A percentile compares a stretch with the other conserved stretches of the same genome.
These are phyloP conservation scores for Malassezia dermatis DNA, from an alignment of 1,284 basidiomycete species.

Conservation along the genomic window DNA sequence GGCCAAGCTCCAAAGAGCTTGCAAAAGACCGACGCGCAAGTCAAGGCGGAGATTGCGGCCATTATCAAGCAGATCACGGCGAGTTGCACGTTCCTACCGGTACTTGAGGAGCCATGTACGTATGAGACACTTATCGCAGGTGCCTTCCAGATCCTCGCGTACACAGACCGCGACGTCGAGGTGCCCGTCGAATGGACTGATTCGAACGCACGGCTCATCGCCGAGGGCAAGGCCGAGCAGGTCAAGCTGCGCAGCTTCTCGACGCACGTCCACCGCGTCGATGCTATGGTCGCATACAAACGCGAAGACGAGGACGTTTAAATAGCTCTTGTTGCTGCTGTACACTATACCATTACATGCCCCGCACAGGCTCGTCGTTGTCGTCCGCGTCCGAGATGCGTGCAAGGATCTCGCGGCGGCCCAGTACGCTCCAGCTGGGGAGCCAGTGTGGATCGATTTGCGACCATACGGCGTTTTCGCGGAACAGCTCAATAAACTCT, in stretches of 20 bases:
- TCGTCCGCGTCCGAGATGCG: neutral
- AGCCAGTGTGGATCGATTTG: slow-evolving; percentile 16
- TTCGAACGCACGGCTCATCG: slow-evolving; percentile 86
- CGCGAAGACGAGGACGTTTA: slow-evolving; percentile 46
- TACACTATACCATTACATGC: slow-evolving; percentile 16
- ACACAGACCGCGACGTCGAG: slow-evolving; percentile 60
- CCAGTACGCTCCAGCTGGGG: slow-evolving; percentile 21
- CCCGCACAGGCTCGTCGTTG: slow-evolving; percentile 4
- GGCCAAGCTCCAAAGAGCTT: slow-evolving; percentile 1
- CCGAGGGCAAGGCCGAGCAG: slow-evolving; percentile 88
- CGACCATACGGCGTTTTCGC: slow-evolving; percentile 21
- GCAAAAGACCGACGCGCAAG: slow-evolving; percentile 67
- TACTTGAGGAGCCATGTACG: slow-evolving; percentile 83
- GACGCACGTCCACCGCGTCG: slow-evolving; percentile 49
- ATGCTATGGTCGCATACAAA: slow-evolving; percentile 50
- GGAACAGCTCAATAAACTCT: slow-evolving; percentile 54
- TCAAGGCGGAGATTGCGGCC: slow-evolving; percentile 90
- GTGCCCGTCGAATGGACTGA: slow-evolving; percentile 86
- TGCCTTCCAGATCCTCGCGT: slow-evolving; percentile 81
- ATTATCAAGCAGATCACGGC: slow-evolving; percentile 98
- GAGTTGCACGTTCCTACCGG: slow-evolving; percentile 85
- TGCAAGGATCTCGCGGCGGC: neutral
- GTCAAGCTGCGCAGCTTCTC: slow-evolving; percentile 56
- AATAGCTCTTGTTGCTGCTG: neutral
- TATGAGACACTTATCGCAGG: slow-evolving; percentile 50